These are phyloP conservation scores for Sporothrix protearum DNA, from an alignment of 2,329 filamentous ascomycete species.

Conservation along the genomic window DNA sequence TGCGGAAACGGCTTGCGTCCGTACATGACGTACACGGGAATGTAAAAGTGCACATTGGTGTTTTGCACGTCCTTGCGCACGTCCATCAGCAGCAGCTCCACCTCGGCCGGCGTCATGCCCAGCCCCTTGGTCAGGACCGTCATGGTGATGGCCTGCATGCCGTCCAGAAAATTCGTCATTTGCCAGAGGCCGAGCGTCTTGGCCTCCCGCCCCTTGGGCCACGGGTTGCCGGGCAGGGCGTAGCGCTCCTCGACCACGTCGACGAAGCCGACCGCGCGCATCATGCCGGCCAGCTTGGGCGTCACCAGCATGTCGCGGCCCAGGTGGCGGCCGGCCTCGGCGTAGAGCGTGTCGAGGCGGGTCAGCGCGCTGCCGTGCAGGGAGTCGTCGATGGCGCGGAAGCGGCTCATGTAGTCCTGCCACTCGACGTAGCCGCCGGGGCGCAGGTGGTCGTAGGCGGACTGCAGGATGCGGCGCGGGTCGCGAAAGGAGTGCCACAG, in stretches of 20 bases:
- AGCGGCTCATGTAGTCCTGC: conserved; percentile 36
- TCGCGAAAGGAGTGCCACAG: conserved; percentile 29
- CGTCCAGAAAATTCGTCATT: conserved; percentile 33
- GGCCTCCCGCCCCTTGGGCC: conserved; percentile 32
- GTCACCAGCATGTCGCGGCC: conserved; percentile 36
- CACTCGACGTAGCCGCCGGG: conserved; percentile 39
- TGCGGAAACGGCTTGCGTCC: conserved; percentile 25
- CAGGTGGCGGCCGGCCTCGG: conserved; percentile 32
- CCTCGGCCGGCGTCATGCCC: conserved; percentile 31
- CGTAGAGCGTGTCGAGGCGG: conserved; percentile 34
- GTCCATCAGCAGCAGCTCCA: conserved; percentile 31
- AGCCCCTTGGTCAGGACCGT: conserved; percentile 31
- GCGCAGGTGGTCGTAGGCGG: conserved; percentile 35
- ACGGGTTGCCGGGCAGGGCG: conserved; percentile 33
- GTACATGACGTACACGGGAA: conserved; percentile 30
- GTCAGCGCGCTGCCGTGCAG: conserved; percentile 35
- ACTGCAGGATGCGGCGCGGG: conserved; percentile 28
- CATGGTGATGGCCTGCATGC: conserved; percentile 33
- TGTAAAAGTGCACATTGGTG: conserved; percentile 29
- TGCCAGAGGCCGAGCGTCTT: conserved; percentile 34
- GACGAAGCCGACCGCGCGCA: conserved; percentile 35
- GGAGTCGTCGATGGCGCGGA: conserved; percentile 36
- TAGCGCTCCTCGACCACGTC: conserved; percentile 34
- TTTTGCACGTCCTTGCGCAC: conserved; percentile 30
- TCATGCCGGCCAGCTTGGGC: conserved; percentile 32